phyloP scores from a whole-genome alignment of 768 basidiomycete genomes.

The Dioszegia crocea region DNA sequence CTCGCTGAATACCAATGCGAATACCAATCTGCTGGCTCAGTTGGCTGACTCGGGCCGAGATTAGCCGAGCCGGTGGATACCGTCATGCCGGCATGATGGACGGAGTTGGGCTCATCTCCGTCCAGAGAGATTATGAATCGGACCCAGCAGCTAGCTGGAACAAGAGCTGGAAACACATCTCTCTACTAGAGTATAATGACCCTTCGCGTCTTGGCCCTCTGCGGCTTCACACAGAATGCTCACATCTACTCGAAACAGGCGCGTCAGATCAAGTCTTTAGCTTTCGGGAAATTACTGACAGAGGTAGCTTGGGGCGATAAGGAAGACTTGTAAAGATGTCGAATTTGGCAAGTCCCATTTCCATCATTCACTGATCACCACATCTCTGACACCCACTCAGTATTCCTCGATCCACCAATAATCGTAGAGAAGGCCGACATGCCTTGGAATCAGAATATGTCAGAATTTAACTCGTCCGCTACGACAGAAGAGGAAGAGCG shows the following conservation, averaged over 20 bases:
- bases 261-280: neutral
- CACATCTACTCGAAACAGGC: constrained; percentile 43
- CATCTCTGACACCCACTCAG: constrained; percentile 11
- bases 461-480: constrained; percentile 41
- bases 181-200: no score
- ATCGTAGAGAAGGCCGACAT: constrained; percentile 47
- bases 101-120: neutral
- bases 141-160: no score
- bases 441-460: constrained; percentile 38
- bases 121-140: neutral
- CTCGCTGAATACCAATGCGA: no score
- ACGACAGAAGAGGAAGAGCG: constrained; percentile 37
- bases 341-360: constrained; percentile 41
- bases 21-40: no score
- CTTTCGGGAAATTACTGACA: neutral
- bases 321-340: constrained; percentile 47
- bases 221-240: constrained; percentile 48
- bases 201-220: constrained; percentile 38
- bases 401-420: constrained; percentile 47
- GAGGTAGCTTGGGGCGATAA: constrained; percentile 40
- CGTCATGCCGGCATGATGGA: neutral
- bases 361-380: no score
- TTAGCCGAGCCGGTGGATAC: neutral
- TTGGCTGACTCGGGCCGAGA: no score
- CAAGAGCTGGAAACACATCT: no score